Percentiles rank a stretch among this genome's conserved stretches.
Evolutionary conservation across 2,329 filamentous ascomycete species (phyloP).

Genomic region (Fusarium xyrophilum): DNA sequence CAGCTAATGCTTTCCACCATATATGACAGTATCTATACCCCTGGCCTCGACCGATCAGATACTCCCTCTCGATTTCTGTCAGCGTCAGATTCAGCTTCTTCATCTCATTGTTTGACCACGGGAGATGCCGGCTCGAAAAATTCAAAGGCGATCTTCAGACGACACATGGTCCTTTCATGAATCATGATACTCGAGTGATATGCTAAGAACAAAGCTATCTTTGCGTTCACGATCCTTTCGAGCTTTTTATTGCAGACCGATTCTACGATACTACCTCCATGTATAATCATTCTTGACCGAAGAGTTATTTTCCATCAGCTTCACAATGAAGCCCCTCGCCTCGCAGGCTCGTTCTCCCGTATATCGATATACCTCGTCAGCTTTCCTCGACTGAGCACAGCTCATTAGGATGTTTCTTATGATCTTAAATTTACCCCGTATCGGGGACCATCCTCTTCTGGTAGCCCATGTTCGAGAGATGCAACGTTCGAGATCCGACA

Average conservation of each 20-base stretch:
- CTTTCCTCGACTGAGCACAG: not conserved
- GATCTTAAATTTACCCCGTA: too few relatives aligned
- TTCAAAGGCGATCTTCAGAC: conserved; percentile 2
- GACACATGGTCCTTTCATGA: too few relatives aligned
- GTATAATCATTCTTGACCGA: fast-evolving
- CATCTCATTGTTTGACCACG: too few relatives aligned
- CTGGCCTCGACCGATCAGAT: not conserved
- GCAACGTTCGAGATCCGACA: not conserved
- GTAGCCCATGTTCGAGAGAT: too few relatives aligned
- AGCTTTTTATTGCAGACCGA: fast-evolving
- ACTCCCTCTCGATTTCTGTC: too few relatives aligned
- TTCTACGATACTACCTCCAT: fast-evolving
- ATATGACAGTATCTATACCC: not conserved
- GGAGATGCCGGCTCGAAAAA: too few relatives aligned
- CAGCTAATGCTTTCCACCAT: not conserved
- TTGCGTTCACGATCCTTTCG: fast-evolving
- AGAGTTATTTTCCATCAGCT: not conserved
- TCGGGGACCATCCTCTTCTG: too few relatives aligned
- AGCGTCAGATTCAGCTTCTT: fast-evolving
- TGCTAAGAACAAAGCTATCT: not conserved
- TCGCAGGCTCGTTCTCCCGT: too few relatives aligned
- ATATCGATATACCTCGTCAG: too few relatives aligned
- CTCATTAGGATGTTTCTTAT: too few relatives aligned
- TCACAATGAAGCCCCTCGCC: not conserved
- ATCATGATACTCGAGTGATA: not conserved